These are phyloP conservation scores for Chrysoporthe austroafricana DNA, from an alignment of 2,329 filamentous ascomycete species.

Conservation along the genomic window DNA sequence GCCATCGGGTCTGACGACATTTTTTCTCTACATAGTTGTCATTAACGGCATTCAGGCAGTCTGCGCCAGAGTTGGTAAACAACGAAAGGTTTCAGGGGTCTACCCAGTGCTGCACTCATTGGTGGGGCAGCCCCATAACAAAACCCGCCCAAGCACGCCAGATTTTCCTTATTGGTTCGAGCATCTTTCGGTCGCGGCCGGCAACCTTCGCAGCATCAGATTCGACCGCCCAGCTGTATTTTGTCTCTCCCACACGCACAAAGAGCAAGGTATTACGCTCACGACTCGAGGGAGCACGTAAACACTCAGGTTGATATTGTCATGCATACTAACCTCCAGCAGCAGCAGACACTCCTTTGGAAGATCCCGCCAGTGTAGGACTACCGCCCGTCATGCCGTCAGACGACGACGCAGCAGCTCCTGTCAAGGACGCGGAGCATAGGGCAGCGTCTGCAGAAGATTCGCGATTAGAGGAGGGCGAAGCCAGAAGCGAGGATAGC, in stretches of 20 bases:
- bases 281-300: constrained; percentile 23
- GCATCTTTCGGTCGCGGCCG: neutral
- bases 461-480: constrained; percentile 27
- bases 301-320: constrained; percentile 23
- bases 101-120: neutral
- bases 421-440: constrained; percentile 14
- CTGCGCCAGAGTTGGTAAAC: no score
- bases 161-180: constrained; percentile 1
- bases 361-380: neutral
- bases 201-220: constrained; percentile 5
- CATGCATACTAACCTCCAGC: constrained; percentile 24
- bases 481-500: constrained; percentile 23
- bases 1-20: no score
- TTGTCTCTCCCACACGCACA: constrained; percentile 17
- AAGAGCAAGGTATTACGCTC: constrained; percentile 26
- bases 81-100: neutral
- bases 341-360: constrained; percentile 14
- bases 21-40: no score
- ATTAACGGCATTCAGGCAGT: no score
- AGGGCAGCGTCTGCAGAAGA: constrained; percentile 20
- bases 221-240: constrained; percentile 27
- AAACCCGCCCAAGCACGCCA: neutral
- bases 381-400: constrained; percentile 20
- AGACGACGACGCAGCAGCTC: constrained; percentile 21
- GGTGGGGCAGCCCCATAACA: neutral